Evolutionary conservation across 2,329 filamentous ascomycete genomes (phyloP), one percentile per base, ranked within the genome.

Genomic region (Paraphaeosphaeria sporulosa): DNA sequence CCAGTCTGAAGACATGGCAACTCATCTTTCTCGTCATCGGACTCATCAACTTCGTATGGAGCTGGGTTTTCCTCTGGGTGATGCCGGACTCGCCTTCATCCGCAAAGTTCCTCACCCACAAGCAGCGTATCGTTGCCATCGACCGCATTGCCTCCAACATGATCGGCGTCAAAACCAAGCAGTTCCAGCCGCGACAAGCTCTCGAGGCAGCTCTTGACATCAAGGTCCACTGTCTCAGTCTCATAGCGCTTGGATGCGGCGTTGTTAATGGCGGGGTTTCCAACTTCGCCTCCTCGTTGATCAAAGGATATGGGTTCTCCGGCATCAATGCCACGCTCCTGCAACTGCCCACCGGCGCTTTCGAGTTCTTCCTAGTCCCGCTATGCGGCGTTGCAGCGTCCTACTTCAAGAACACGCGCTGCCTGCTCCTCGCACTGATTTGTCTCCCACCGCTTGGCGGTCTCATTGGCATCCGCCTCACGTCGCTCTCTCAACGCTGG

Each of bases 251-350:
- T 1, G 74, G 73, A 8, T 79, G 80, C 47, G 82, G 82, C 10
- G 77, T 84, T 4, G 74, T 84, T 43, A 84, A 85, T 55, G 82
- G 82, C n/a, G 80, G 82, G 3, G 80, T 85, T 0, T 83, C 48
- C 66, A 85, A 84, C 58, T 85, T 85, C 62, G 70, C 80, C 19
- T 83, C 81, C 0, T 73, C 80, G 0, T 64, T 83, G 6, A 81
- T 83, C 58, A 78, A 79, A 55, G 81, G 81, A 3, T 83, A 78
- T 56, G 78, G 78, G 1, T 80, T 79, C 63, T 69, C 68, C 13
- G 79, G 71, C 0, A 73, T 82, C n/a, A 70, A 76, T 32, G 77
- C 81, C 0, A 78, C 79, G 2, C 69, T 82, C 0, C 64, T 82
- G 7, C 78, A 81, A 51, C 78, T 80, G 5, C 81, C 80, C 15